Conservation (phyloP, 164 flowering plant species). For the Platanus orientalis region DNA sequence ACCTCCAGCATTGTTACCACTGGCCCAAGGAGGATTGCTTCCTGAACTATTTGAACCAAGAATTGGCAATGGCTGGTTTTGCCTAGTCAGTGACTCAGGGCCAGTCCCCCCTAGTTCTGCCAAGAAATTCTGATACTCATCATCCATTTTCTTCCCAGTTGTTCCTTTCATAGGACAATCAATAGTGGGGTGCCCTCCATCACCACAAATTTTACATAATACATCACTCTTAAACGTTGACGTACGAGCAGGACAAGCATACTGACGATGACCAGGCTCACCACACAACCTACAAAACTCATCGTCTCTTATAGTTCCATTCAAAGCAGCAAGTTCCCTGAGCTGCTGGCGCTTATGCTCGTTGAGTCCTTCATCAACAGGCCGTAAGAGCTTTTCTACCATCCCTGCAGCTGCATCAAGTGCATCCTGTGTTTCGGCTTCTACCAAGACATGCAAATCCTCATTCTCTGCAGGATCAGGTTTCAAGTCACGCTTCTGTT, state of each 20-base stretch:
- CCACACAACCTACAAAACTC: slow-evolving; percentile 93
- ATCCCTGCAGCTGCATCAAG: slow-evolving; percentile 92
- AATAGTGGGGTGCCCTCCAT: slow-evolving; percentile 93
- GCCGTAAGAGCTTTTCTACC: slow-evolving; percentile 92
- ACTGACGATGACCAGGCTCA: slow-evolving; percentile 92
- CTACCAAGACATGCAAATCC: slow-evolving; percentile 94
- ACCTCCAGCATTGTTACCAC: slow-evolving; percentile 34
- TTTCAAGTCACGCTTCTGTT: slow-evolving; percentile 79
- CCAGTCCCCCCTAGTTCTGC: slow-evolving; percentile 86
- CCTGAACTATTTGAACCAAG: slow-evolving; percentile 53
- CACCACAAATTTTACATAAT: slow-evolving; percentile 85
- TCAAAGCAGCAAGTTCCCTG: slow-evolving; percentile 85
- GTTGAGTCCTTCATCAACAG: slow-evolving; percentile 89
- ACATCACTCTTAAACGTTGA: slow-evolving; percentile 93
- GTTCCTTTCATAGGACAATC: slow-evolving; percentile 91
- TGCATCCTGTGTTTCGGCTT: slow-evolving; percentile 86
- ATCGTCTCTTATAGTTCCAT: slow-evolving; percentile 93
- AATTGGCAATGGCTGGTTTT: slow-evolving; percentile 35
- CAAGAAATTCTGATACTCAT: slow-evolving; percentile 87
- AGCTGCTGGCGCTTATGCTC: slow-evolving; percentile 97
- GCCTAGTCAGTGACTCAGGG: slow-evolving; percentile 63
- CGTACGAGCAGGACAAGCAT: slow-evolving; percentile 79
- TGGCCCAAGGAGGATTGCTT: slow-evolving; percentile 80
- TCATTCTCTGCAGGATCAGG: slow-evolving; percentile 84
- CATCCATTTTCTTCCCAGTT: slow-evolving; percentile 94